Base-by-base conservation (phyloP, 352 stramenopile genomes). In the Thalassiosira ordinaria region DNA sequence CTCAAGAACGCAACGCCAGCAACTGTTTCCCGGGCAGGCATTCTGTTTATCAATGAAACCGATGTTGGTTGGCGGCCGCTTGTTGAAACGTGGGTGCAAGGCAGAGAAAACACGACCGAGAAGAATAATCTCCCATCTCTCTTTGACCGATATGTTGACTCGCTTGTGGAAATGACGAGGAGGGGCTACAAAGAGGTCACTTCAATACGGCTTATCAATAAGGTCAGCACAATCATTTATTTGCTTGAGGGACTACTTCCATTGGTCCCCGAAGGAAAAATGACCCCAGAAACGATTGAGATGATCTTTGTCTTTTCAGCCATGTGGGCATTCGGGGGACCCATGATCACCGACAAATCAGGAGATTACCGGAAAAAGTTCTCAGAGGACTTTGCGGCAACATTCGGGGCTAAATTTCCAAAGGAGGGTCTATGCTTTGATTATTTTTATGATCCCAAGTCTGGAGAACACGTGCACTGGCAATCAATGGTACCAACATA, bases 121-220 rank as follows among this genome's bases (percentile, higher is more conserved):
- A 94, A 94, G 39, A 97, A 96, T 55, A 96, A 96, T 67, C 78
- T 99, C 0, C 96, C 95, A 4, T 95, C 89, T 0, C 85, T 98
- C 0, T 99, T 99, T 84, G 96, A 98, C 77, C 97, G 97, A 63
- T 99, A 99, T 70, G 92, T 99, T 44, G 96, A 98, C 46, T 83
- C 94, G 0, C 97, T 97, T 27, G 96, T 95, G 47, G 96, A 98
- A 56, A 91, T 98, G 60, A 97, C 96, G 85, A 93, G 96, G 8
- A 97, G 97, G 55, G 89, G 89, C 1, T 98, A 97, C 89, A 98
- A 98, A 64, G 95, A 98, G 72, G 95, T 98, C 18, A 97, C 96
- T 0, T 94, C 94, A 1, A 89, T 98, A 39, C 91, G 96, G 7
- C 79, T 99, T 20, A 98, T 98, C 78, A 80, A 98, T 89, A 97